phyloP scores from a whole-genome alignment of 2,329 filamentous ascomycete genomes.

The Blastomyces percursus region DNA sequence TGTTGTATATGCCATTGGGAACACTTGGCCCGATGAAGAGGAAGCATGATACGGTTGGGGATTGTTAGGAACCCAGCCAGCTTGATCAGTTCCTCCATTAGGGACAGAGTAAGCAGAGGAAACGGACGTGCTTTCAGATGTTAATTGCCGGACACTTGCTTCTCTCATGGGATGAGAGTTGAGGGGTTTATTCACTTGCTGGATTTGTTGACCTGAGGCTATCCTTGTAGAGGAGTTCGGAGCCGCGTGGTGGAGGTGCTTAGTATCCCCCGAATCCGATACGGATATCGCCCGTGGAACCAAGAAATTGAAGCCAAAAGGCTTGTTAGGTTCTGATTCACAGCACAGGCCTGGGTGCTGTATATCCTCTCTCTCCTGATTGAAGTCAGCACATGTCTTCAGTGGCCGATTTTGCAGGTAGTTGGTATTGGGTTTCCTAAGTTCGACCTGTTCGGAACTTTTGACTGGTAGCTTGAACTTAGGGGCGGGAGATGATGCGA shows the following conservation, averaged over 20 bases:
- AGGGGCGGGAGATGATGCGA: constrained; percentile 24
- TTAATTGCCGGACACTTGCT: neutral
- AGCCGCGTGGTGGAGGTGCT: neutral
- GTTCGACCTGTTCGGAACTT: constrained; percentile 10
- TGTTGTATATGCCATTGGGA: constrained; percentile 1
- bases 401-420: neutral
- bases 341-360: neutral
- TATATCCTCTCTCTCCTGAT: neutral
- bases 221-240: neutral
- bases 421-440: neutral
- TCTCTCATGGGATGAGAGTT: neutral
- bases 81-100: constrained; percentile 11
- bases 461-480: constrained; percentile 24
- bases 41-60: constrained; percentile 13
- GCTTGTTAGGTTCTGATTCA: neutral
- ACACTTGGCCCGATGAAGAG: neutral
- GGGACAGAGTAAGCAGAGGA: constrained; percentile 11
- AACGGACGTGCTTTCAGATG: constrained; percentile 11
- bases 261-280: neutral
- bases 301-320: neutral
- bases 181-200: neutral
- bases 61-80: constrained; percentile 13
- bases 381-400: neutral
- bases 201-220: constrained; percentile 5
- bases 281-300: neutral